Evolutionary conservation across 306 rosid genomes (phyloP).

Genomic region (Trichosanthes cucumerina): DNA sequence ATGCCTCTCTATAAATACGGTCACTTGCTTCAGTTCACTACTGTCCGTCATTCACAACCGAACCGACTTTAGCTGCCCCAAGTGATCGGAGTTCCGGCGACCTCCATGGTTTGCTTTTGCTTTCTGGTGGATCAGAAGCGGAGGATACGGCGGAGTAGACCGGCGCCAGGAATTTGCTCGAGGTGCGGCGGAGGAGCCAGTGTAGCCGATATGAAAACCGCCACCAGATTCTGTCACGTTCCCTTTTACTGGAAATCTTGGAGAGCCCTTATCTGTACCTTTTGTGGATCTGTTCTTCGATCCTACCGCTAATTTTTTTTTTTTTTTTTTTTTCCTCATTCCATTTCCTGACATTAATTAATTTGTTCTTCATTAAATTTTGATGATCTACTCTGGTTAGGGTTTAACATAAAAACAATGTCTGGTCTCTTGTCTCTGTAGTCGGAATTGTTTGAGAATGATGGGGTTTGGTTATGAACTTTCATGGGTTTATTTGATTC

Average conservation of each 20-base stretch:
- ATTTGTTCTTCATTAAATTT: neutral
- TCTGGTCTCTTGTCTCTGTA: neutral
- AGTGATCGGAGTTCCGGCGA: neutral
- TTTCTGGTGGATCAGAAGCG: slow-evolving; percentile 62
- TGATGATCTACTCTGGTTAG: neutral
- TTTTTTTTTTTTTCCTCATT: neutral
- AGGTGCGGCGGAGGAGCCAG: slow-evolving; percentile 78
- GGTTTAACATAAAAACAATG: neutral
- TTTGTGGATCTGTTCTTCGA: slow-evolving; percentile 70
- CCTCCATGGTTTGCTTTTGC: slow-evolving; percentile 64
- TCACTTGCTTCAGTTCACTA: neutral
- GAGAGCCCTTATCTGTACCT: slow-evolving; percentile 67
- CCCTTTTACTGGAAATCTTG: slow-evolving; percentile 55
- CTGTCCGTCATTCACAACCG: neutral
- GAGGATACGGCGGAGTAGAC: slow-evolving; percentile 54
- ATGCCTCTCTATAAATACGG: neutral
- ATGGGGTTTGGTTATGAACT: neutral
- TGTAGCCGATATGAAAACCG: slow-evolving; percentile 62
- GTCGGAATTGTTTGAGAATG: neutral
- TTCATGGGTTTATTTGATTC: neutral
- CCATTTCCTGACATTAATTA: neutral
- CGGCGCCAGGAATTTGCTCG: slow-evolving; percentile 70
- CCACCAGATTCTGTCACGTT: slow-evolving; percentile 54
- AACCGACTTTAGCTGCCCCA: neutral
- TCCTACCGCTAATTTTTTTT: slow-evolving; percentile 32